phyloP scores from a whole-genome alignment of 2,329 filamentous ascomycete species.

The Fusarium neocosmosporiellum region DNA sequence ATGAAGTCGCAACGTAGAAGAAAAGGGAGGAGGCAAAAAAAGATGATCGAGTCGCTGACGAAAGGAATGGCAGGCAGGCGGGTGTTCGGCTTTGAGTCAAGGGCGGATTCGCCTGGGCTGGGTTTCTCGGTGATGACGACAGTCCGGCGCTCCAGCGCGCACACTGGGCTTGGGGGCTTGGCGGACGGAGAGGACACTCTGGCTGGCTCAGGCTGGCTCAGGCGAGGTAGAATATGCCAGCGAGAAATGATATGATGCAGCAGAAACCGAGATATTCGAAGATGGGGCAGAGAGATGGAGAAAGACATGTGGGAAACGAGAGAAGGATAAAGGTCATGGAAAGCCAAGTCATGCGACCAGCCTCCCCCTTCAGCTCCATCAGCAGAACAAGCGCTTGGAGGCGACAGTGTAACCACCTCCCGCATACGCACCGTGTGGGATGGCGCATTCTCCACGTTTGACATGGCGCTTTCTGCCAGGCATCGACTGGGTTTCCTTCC shows the following conservation, averaged over 20 bases:
- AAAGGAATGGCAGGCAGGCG: conserved; percentile 24
- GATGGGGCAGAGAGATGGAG: background rate
- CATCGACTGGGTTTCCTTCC: conserved; percentile 19
- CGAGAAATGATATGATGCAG: background rate
- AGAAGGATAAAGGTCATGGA: background rate
- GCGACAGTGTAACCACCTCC: conserved; percentile 18
- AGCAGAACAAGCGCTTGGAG: conserved; percentile 12
- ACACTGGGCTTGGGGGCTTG: conserved; percentile 26
- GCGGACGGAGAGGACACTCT: conserved; percentile 7
- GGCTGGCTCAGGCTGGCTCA: background rate
- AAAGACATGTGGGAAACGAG: background rate
- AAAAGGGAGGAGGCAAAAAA: background rate
- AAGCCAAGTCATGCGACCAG: conserved; percentile 33
- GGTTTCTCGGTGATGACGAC: conserved; percentile 26
- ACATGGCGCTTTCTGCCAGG: conserved; percentile 9
- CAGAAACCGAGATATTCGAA: background rate
- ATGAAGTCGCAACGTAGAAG: background rate
- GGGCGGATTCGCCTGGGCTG: conserved; percentile 14
- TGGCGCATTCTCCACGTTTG: conserved; percentile 4
- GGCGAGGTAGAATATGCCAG: background rate
- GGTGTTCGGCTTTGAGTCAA: conserved; percentile 7
- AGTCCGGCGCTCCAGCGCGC: conserved; percentile 13
- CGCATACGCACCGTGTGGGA: conserved; percentile 21
- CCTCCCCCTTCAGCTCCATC: conserved; percentile 19
- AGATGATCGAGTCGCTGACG: conserved; percentile 10